Base-by-base conservation (phyloP, 805 yeast species). In the Yamadazyma akitaensis region DNA sequence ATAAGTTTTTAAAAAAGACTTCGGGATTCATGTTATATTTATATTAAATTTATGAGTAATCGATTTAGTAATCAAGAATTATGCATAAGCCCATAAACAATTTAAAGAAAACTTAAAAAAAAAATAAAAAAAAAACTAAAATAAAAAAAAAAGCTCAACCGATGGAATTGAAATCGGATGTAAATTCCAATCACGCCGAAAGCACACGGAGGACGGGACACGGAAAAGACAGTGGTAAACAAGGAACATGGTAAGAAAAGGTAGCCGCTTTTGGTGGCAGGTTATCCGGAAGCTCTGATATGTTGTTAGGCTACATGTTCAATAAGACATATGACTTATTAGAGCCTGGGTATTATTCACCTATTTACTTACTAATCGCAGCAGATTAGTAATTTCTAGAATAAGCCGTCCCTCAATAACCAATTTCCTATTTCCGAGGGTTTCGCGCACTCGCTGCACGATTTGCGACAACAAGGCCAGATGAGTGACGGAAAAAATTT, bases 1-100 rank as follows among this genome's bases (percentile, higher is more conserved):
- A 21, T 37, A 4, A 28, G 36, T 12, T 38, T n/a, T 18, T 3
- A 31, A 30, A 26, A 12, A n/a, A 19, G 36, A 14, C 3, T 35
- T n/a, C 32, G 48, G 45, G 42, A 30, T 30, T 36, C 12, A 25
- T 30, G 47, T 21, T 46, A 30, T 46, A 46, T 41, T 46, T 46
- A 46, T 40, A 46, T 36, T 40, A 28, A 12, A 13, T 28, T 28
- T 13, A 31, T 16, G 18, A n/a, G n/a, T 24, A 17, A 18, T 28
- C 32, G 9, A 13, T 11, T 34, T 14, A 36, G 26, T 18, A 36
- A 11, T 13, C 24, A n/a, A 3, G 8, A 13, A 18, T 18, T 17
- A 13, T 18, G 24, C 24, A 36, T 11, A 19, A 17, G 26, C 39
- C 18, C 39, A 19, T 9, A 6, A 36, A 36, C 7, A 36, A 19